Evolutionary conservation across 2,329 filamentous ascomycete genomes (phyloP), one percentile per base, ranked within the genome.

Genomic region (Cylindrodendrum hubeiense): DNA sequence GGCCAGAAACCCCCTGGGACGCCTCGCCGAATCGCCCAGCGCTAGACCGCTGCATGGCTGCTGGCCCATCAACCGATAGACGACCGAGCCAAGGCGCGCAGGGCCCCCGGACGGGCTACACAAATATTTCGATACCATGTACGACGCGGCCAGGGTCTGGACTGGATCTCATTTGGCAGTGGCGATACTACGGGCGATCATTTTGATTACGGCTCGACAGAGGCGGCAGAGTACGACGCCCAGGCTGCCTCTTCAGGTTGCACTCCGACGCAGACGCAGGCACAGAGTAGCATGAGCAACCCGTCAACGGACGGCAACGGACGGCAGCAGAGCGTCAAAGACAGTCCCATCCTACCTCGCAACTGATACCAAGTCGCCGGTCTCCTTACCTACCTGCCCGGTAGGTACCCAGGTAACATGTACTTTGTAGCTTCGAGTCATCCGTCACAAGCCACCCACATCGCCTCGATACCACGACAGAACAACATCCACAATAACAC

Each of bases 61-160:
- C 63, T 67, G 65, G 65, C 56, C 66, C 66, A 67, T 58, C 68
- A 70, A 70, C 47, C 39, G 41, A 51, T 70, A 67, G 60, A 69
- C 68, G 43, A 71, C 68, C 49, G 52, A 52, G 50, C 49, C 37
- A 39, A 39, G 37, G 15, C 37, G n/a, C 37, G n/a, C 47, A 33
- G 47, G n/a, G 5, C 33, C 50, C 50, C 50, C 13, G 19, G 15
- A 15, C 34, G 24, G 24, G 17, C 21, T 41, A 49, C 58, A 60
- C 22, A 17, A 49, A 30, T 49, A 49, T 28, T 30, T 49, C 46
- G 24, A 30, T n/a, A 34, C 47, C 17, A 17, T 34, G 17, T 49
- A 50, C 59, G 30, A 54, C 58, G 13, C 26, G 43, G 39, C 59
- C 26, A 13, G 59, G 59, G 59, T 51, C 28, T 26, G 24, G 30